A percentile compares a stretch with the other conserved stretches of the same genome.
phyloP scores from a whole-genome alignment of 305 asterid genomes.

The Solanum hybrid region DNA sequence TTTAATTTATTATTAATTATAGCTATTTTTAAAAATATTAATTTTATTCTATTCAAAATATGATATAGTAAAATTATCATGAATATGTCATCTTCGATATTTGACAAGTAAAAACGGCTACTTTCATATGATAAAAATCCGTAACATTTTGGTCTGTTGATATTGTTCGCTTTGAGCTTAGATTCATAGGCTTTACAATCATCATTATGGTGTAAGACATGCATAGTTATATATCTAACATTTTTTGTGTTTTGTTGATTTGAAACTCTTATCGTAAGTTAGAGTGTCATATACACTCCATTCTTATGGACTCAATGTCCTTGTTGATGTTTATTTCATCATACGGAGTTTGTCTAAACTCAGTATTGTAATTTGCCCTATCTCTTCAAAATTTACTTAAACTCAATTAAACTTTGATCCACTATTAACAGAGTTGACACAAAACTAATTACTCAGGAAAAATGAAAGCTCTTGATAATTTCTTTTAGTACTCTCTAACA shows the following conservation, averaged over 20 bases:
- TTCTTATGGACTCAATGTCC: neutral
- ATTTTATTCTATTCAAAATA: neutral
- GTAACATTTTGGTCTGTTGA: accelerated
- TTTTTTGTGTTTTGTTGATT: too few relatives aligned
- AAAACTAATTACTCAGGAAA: neutral
- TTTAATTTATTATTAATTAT: neutral
- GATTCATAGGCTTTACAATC: neutral
- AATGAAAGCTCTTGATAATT: neutral
- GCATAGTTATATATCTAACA: neutral
- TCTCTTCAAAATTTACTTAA: too few relatives aligned
- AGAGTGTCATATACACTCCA: neutral
- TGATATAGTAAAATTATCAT: neutral
- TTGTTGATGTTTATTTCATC: neutral
- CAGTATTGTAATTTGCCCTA: accelerated
- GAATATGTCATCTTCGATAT: neutral
- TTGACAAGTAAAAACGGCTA: neutral
- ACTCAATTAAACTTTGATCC: neutral
- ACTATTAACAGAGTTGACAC: neutral
- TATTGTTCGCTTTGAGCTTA: neutral
- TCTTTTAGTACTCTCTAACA: neutral
- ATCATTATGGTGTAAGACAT: accelerated
- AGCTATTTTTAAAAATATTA: too few relatives aligned
- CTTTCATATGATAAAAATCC: neutral
- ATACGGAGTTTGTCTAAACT: neutral
- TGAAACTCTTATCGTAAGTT: neutral